Conservation (phyloP, 2,329 filamentous ascomycete species). For the Fusarium sp. region DNA sequence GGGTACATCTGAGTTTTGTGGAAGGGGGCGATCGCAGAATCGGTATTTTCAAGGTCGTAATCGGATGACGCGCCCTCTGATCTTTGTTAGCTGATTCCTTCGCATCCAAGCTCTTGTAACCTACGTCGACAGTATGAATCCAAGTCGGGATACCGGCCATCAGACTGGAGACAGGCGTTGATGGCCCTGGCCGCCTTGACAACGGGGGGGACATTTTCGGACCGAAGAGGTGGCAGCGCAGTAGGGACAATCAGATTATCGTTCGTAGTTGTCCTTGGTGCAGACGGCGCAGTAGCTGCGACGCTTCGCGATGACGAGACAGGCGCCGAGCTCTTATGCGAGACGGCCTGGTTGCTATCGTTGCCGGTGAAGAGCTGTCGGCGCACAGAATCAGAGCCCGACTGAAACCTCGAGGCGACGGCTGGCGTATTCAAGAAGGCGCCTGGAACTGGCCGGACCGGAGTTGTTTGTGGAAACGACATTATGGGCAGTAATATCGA, state of each 20-base stretch:
- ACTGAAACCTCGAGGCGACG: slow-evolving; percentile 59
- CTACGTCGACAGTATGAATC: slow-evolving; percentile 89
- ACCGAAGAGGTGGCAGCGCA: slow-evolving; percentile 56
- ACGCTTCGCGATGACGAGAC: slow-evolving; percentile 34
- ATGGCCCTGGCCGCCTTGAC: slow-evolving; percentile 85
- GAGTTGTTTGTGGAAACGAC: slow-evolving; percentile 69
- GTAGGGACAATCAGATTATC: slow-evolving; percentile 46
- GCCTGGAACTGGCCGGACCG: slow-evolving; percentile 78
- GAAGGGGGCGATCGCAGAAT: slow-evolving; percentile 85
- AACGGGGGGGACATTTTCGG: slow-evolving; percentile 69
- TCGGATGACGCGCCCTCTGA: slow-evolving; percentile 89
- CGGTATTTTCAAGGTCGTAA: slow-evolving; percentile 79
- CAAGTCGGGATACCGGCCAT: slow-evolving; percentile 86
- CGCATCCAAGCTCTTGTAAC: slow-evolving; percentile 48
- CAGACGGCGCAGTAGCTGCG: slow-evolving; percentile 39
- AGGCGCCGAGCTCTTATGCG: slow-evolving; percentile 31
- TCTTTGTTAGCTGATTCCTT: slow-evolving; percentile 39
- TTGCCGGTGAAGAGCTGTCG: slow-evolving; percentile 60
- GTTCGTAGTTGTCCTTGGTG: slow-evolving; percentile 36
- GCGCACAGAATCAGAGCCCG: slow-evolving; percentile 57
- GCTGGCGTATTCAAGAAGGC: slow-evolving; percentile 81
- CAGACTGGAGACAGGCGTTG: slow-evolving; percentile 78
- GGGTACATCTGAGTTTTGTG: slow-evolving; percentile 87
- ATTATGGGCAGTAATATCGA: slow-evolving; percentile 52
- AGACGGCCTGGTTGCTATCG: slow-evolving; percentile 38